A percentile compares a stretch with the other conserved stretches of the same genome.
These are phyloP conservation scores for Vigna trinervia DNA, from an alignment of 306 rosid genomes.

Conservation along the genomic window DNA sequence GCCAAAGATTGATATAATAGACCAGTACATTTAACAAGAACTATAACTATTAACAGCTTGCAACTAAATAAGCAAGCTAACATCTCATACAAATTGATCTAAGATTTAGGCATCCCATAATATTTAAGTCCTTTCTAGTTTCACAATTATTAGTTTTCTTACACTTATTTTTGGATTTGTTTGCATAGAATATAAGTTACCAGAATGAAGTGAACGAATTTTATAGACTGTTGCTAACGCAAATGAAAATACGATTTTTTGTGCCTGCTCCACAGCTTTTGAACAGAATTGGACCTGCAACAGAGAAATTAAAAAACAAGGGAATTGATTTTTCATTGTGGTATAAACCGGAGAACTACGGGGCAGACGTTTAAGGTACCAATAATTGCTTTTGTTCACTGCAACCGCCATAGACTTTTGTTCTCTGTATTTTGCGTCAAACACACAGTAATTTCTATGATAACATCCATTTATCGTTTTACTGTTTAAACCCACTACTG, in stretches of 20 bases:
- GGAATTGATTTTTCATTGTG: slow-evolving; percentile 83
- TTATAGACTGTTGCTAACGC: neutral
- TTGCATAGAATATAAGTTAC: slow-evolving; percentile 7
- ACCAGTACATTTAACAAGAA: too few relatives aligned
- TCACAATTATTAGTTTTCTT: neutral
- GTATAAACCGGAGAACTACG: slow-evolving; percentile 87
- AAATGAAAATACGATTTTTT: neutral
- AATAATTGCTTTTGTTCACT: slow-evolving; percentile 13
- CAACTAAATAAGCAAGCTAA: too few relatives aligned
- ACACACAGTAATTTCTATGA: too few relatives aligned
- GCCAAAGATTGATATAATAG: too few relatives aligned
- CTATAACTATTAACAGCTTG: too few relatives aligned
- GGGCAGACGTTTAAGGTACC: slow-evolving; percentile 66
- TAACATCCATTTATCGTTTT: too few relatives aligned
- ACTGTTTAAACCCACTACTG: too few relatives aligned
- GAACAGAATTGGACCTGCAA: slow-evolving; percentile 85
- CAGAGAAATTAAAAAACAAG: slow-evolving; percentile 72
- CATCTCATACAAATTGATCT: too few relatives aligned
- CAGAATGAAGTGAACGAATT: slow-evolving; percentile 21
- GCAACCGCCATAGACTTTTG: neutral
- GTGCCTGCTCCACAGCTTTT: slow-evolving; percentile 63
- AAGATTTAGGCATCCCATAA: neutral
- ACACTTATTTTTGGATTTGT: slow-evolving; percentile 2
- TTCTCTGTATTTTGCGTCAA: too few relatives aligned
- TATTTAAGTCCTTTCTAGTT: neutral